Conservation (phyloP, 129 eudicot species). For the Ambrosia trifida region DNA sequence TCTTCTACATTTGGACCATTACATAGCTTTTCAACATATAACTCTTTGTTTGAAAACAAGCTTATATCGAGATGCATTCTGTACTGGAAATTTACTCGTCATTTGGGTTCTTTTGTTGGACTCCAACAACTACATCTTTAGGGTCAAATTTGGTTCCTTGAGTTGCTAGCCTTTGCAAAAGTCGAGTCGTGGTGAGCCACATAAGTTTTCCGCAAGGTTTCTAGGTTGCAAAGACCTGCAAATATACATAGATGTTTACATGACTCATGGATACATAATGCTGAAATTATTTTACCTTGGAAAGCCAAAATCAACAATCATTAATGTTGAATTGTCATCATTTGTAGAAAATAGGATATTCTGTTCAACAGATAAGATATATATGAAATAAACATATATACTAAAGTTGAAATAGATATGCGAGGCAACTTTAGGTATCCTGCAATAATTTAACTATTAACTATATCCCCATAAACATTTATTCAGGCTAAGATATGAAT, state of each 20-base stretch:
- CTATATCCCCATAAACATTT: neutral
- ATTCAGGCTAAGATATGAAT: neutral
- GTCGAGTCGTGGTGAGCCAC: conserved; percentile 98
- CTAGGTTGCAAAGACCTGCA: conserved; percentile 86
- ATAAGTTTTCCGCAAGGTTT: conserved; percentile 90
- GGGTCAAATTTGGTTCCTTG: no score
- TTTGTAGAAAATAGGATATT: conserved; percentile 78
- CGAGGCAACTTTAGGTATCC: neutral
- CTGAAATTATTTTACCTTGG: conserved; percentile 57
- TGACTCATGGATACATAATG: neutral
- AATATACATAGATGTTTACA: conserved; percentile 17
- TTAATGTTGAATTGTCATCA: conserved; percentile 68
- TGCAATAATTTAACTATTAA: neutral
- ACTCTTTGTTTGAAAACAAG: conserved; percentile 53
- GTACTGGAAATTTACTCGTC: conserved; percentile 67
- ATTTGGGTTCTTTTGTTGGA: no score
- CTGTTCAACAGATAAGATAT: conserved; percentile 46
- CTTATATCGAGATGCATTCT: conserved; percentile 83
- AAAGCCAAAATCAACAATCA: conserved; percentile 98
- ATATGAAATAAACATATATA: conserved; percentile 16
- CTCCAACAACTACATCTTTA: no score
- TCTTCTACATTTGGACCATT: conserved; percentile 56
- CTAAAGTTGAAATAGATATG: conserved; percentile 12
- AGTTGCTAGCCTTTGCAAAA: no score
- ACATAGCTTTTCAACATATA: conserved; percentile 42